Conservation (phyloP, 345 rosid species). For the Atalantia buxifolia region DNA sequence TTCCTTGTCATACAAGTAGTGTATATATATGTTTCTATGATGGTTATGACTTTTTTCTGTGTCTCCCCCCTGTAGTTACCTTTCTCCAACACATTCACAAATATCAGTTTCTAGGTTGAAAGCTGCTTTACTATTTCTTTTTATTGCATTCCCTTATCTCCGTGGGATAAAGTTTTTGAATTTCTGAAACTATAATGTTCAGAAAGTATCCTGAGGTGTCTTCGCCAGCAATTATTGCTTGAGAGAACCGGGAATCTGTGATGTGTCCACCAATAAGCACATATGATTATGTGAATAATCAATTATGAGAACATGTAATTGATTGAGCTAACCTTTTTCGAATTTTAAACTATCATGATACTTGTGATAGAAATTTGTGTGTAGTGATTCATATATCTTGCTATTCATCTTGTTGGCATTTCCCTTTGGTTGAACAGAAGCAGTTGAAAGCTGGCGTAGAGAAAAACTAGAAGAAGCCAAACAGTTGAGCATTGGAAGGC, state of each 20-base stretch:
- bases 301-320: background rate
- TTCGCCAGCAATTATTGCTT: background rate
- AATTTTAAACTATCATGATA: background rate
- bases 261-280: background rate
- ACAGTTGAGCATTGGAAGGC: slow-evolving; percentile 39
- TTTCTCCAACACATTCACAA: background rate
- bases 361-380: background rate
- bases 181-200: background rate
- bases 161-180: background rate
- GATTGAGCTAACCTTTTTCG: background rate
- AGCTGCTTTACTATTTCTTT: background rate
- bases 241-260: background rate
- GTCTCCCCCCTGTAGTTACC: background rate
- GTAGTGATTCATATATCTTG: background rate
- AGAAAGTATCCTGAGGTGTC: background rate
- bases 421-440: slow-evolving; percentile 50
- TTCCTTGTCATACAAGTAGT: background rate
- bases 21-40: background rate
- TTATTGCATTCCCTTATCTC: background rate
- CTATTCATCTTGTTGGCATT: slow-evolving; percentile 18
- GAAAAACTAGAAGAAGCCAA: slow-evolving; percentile 73
- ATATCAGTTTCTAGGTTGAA: background rate
- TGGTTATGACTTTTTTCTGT: background rate
- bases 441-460: slow-evolving; percentile 83
- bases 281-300: slow-evolving; percentile 1